phyloP scores from a whole-genome alignment of 305 asterid species.

The Salvia sclarea region DNA sequence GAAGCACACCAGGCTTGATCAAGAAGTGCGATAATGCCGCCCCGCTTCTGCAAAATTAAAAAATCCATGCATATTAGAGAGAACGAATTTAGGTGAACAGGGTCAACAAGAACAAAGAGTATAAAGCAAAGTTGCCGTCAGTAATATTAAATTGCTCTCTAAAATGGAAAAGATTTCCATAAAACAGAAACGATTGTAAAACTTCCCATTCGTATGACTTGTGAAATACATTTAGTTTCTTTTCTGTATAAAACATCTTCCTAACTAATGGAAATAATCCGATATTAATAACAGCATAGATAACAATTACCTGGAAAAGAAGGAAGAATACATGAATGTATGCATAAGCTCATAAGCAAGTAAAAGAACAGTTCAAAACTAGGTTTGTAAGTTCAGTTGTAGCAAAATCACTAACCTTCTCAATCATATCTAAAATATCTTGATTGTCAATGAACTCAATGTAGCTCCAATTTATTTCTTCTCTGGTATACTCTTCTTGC shows the following conservation, averaged over 20 bases:
- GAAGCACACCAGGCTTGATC: conserved; percentile 79
- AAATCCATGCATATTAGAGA: conserved; percentile 31
- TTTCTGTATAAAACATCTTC: not conserved
- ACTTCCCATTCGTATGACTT: not conserved
- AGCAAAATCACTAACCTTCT: conserved; percentile 59
- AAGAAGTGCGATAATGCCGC: conserved; percentile 80
- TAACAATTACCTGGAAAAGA: not conserved
- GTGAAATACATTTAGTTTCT: not conserved
- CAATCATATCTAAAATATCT: conserved; percentile 88
- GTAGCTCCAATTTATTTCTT: conserved; percentile 98
- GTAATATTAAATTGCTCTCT: not conserved
- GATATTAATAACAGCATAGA: not conserved
- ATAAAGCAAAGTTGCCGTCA: conserved; percentile 2
- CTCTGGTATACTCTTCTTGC: conserved; percentile 97
- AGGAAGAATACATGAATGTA: not conserved
- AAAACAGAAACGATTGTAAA: not conserved
- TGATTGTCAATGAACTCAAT: conserved; percentile 97
- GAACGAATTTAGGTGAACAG: not conserved
- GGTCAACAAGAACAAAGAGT: not conserved
- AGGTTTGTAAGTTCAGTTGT: not conserved
- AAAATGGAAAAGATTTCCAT: not conserved
- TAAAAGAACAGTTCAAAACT: conserved; percentile 7
- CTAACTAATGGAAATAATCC: not conserved
- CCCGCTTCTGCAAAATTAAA: conserved; percentile 64
- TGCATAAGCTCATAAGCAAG: conserved; percentile 10